Evolutionary conservation across 1,139 yeast genomes (phyloP).

Genomic region (Suhomyces coccinellae): DNA sequence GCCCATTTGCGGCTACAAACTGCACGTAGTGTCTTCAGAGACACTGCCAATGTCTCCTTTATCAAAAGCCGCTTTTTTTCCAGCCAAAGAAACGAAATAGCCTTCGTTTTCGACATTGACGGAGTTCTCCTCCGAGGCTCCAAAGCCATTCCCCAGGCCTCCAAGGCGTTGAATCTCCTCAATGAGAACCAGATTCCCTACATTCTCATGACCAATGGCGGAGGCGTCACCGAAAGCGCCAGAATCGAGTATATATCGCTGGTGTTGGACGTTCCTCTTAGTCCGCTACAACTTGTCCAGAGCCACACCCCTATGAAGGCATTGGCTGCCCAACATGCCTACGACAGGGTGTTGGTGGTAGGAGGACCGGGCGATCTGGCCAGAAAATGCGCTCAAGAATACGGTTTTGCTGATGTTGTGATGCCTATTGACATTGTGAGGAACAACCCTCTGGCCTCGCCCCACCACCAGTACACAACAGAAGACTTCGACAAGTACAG

Average conservation of each 20-base stretch:
- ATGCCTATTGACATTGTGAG: constrained; percentile 73
- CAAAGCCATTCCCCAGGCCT: constrained; percentile 67
- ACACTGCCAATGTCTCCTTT: neutral
- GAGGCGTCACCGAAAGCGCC: constrained; percentile 71
- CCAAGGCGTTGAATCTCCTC: constrained; percentile 59
- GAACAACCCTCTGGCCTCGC: constrained; percentile 62
- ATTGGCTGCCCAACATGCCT: constrained; percentile 46
- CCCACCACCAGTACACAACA: constrained; percentile 59
- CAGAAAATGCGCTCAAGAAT: constrained; percentile 67
- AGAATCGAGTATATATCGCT: constrained; percentile 59
- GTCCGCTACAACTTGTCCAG: constrained; percentile 72
- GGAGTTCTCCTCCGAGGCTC: constrained; percentile 89
- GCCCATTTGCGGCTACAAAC: neutral
- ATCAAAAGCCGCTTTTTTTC: neutral
- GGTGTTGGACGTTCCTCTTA: constrained; percentile 50
- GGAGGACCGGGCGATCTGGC: constrained; percentile 79
- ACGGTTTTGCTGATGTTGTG: constrained; percentile 81
- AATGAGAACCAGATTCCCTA: constrained; percentile 67
- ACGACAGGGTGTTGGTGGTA: constrained; percentile 68
- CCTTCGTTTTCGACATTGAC: constrained; percentile 64
- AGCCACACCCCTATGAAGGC: constrained; percentile 88
- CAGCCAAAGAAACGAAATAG: constrained; percentile 15
- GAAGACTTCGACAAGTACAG: constrained; percentile 53
- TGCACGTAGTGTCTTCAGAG: neutral
- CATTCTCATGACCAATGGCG: constrained; percentile 88